Conservation (phyloP, 2,329 filamentous ascomycete genomes). For the Dendryphion nanum region DNA sequence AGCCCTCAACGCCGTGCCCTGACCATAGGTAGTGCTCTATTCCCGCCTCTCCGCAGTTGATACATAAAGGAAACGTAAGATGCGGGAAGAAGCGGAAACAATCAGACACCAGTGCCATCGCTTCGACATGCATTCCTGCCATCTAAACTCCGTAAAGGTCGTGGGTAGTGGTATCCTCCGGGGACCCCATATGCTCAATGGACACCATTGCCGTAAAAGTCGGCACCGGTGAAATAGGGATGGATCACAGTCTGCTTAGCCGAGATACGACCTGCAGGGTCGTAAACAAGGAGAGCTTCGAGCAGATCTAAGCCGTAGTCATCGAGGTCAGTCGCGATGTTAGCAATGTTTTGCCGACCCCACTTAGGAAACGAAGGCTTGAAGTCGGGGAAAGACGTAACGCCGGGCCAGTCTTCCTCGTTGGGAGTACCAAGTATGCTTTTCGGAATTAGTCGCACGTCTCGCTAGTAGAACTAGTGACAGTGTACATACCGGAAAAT, state of each 20-base stretch:
- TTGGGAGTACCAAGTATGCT: constrained; percentile 74
- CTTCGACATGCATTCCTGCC: constrained; percentile 7
- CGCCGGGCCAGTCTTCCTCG: constrained; percentile 81
- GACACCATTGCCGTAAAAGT: constrained; percentile 43
- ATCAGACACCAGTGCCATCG: no score
- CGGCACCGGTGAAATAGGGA: constrained; percentile 68
- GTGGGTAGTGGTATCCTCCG: constrained; percentile 28
- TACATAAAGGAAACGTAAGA: no score
- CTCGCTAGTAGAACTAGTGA: not conserved
- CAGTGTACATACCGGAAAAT: constrained; percentile 70
- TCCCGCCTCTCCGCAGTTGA: constrained; percentile 8
- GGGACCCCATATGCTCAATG: constrained; percentile 19
- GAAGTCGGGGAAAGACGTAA: constrained; percentile 93
- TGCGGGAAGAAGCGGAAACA: no score
- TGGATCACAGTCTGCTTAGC: constrained; percentile 85
- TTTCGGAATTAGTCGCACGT: constrained; percentile 4
- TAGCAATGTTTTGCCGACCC: constrained; percentile 65
- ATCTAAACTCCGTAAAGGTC: constrained; percentile 27
- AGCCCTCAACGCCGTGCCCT: no score
- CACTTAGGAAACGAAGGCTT: constrained; percentile 92
- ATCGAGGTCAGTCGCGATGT: constrained; percentile 72
- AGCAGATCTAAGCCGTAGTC: constrained; percentile 68
- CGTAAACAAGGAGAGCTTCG: constrained; percentile 75
- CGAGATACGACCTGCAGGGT: constrained; percentile 81
- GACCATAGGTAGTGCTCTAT: no score